Percentiles rank a stretch among this genome's conserved stretches.
phyloP scores from a whole-genome alignment of 2,329 filamentous ascomycete genomes.

The Colletotrichum godetiae region DNA sequence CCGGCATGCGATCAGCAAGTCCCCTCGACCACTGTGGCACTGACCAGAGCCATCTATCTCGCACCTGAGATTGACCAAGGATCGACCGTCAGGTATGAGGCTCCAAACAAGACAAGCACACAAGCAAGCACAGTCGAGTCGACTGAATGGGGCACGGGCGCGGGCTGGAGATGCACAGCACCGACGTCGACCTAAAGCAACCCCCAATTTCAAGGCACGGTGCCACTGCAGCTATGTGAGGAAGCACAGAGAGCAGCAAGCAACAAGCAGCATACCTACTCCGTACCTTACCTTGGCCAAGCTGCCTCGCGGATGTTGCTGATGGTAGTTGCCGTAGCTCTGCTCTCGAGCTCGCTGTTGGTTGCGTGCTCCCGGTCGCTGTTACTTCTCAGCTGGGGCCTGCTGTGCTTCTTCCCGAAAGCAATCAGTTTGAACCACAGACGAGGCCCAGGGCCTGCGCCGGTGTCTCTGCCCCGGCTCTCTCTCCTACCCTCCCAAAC shows the following conservation, averaged over 20 bases:
- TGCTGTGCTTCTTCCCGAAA: constrained; percentile 11
- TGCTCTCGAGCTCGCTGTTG: background rate
- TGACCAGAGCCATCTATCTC: constrained; percentile 11
- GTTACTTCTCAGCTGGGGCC: background rate
- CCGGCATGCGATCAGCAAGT: constrained; percentile 20
- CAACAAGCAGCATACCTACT: background rate
- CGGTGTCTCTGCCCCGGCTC: constrained; percentile 1
- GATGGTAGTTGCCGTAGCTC: background rate
- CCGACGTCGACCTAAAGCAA: constrained; percentile 16
- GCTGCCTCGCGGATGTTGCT: background rate
- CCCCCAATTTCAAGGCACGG: background rate
- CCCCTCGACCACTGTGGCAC: background rate
- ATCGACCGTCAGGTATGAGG: constrained; percentile 23
- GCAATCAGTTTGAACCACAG: constrained; percentile 31
- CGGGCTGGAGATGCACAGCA: constrained; percentile 6
- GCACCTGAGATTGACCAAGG: constrained; percentile 28
- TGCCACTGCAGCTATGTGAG: background rate
- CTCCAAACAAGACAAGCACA: constrained; percentile 3
- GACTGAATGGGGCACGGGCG: constrained; percentile 16
- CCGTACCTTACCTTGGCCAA: background rate
- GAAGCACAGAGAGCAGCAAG: background rate
- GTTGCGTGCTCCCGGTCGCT: background rate
- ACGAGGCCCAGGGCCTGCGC: constrained; percentile 25
- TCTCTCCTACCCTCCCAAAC: constrained; percentile 22
- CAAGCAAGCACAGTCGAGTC: constrained; percentile 4